Base-by-base conservation (phyloP, 2,329 filamentous ascomycete genomes). In the Coniella vitis region DNA sequence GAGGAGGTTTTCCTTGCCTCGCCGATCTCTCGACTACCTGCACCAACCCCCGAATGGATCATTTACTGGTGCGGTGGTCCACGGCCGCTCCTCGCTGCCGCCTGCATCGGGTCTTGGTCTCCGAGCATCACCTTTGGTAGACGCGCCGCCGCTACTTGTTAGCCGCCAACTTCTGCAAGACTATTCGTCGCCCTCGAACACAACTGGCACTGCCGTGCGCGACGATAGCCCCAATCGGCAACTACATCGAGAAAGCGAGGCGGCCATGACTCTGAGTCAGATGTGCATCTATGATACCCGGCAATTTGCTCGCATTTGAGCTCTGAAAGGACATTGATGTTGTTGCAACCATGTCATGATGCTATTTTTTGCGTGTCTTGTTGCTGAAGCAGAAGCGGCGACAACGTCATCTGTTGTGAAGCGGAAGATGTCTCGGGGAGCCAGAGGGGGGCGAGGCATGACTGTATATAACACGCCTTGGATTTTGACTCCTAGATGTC, bases 191-290 rank as follows among this genome's bases (percentile, higher is more conserved):
- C 45, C 45, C 5, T 10, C 25, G 10, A 14, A 20, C 36, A 14
- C 20, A 14, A n/a, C 13, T 25, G 4, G 21, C 21, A 3, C 21
- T 5, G 25, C 37, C 7, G 32, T 35, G 20, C 38, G 29, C 12
- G 38, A 34, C 3, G 48, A 51, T 20, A 51, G 45, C 36, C 44
- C 45, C 34, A 51, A 44, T 31, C 48, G 45, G 12, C 51, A 53
- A 21, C 48, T 53, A 3, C 51, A 36, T 4, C 39, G 45, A 7
- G 51, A 53, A 17, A 47, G 42, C 19, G 51, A 53, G 45, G 51
- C 51, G 20, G 51, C 51, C 1, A 48, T 45, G 17, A 45, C 51
- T 14, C 13, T 53, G 40, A 45, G 41, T 19, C 51, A 53, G 17
- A 17, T 53, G 47, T 37, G 39, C 7, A n/a, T 38, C 5, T 53